A percentile compares a stretch with the other conserved stretches of the same genome.
Evolutionary conservation across 2,329 filamentous ascomycete genomes (phyloP).

Genomic region (Aspergillus thermomutatus): DNA sequence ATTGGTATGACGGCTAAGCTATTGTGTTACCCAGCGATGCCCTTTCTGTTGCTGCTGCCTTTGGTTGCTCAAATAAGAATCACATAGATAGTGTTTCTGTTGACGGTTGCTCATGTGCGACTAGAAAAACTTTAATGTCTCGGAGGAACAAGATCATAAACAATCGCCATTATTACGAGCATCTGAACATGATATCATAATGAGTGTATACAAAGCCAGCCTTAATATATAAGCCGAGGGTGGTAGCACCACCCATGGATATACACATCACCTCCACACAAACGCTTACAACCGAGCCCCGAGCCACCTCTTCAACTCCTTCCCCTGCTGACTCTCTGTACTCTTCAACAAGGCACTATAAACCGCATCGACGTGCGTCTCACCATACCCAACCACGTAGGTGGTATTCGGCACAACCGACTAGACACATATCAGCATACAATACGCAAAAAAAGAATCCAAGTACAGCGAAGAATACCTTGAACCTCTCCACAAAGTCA

Average conservation of each 20-base stretch:
- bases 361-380: constrained; percentile 29
- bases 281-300: constrained; percentile 21
- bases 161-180: neutral
- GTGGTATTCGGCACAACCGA: constrained; percentile 27
- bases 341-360: constrained; percentile 19
- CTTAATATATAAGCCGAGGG: neutral
- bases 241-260: neutral
- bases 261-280: neutral
- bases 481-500: constrained; percentile 30
- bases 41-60: neutral
- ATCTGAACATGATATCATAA: neutral
- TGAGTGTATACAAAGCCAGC: neutral
- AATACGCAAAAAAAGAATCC: neutral
- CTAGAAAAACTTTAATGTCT: neutral
- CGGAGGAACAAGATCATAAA: neutral
- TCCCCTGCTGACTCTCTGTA: constrained; percentile 24
- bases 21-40: constrained; percentile 12
- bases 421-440: constrained; percentile 11
- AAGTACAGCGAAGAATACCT: constrained; percentile 25
- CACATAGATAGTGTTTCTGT: neutral
- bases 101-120: neutral
- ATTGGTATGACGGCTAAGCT: constrained; percentile 18
- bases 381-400: constrained; percentile 25
- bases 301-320: constrained; percentile 28
- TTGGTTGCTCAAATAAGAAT: neutral